Evolutionary conservation across 1,284 basidiomycete genomes (phyloP), one percentile per base, ranked within the genome.

Genomic region (Inonotus obliquus): DNA sequence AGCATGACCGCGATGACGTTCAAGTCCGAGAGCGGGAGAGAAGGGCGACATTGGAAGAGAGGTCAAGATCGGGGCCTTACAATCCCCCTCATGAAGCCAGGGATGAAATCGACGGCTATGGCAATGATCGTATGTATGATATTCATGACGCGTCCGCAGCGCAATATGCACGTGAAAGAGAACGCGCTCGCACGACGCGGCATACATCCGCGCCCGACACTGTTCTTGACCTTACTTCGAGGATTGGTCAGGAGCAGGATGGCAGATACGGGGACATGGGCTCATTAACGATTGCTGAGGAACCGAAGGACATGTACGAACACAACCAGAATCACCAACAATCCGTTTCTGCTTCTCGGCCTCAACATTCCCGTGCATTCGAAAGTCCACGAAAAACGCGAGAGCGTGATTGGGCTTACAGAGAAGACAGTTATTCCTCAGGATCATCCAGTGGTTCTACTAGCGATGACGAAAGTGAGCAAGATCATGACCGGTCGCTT

Each of bases 251-350:
- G 3, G 32, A 35, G 1, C 51, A 52, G 17, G 35, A 19, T n/a
- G 9, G 14, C 13, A 52, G 27, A 29, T 52, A 32, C 38, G 41
- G 38, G 48, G n/a, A 7, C 2, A 1, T 37, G n/a, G 54, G 37
- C 11, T 37, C 32, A 45, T 32, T 25, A 14, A 54, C 27, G 13
- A 61, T 61, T 27, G 52, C 54, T 1, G 60, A 61, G 19, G 60
- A 61, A 44, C 60, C 60, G 19, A 47, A 56, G 44, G 60, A 61
- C 14, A 57, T 61, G 44, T 35, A 35, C n/a, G 25, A n/a, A 9
- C 41, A 38, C 29, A 53, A 25, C 32, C 32, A 11, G 2, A 29
- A 25, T 10, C 51, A 35, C 14, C 47, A 49, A 11, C 21, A 32
- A 21, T 35, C 51, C 10, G 14, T 23, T 4, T 49, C 48, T 1